Evolutionary conservation across 768 basidiomycete species (phyloP).

Genomic region (Naganishia vaughanmartiniae): DNA sequence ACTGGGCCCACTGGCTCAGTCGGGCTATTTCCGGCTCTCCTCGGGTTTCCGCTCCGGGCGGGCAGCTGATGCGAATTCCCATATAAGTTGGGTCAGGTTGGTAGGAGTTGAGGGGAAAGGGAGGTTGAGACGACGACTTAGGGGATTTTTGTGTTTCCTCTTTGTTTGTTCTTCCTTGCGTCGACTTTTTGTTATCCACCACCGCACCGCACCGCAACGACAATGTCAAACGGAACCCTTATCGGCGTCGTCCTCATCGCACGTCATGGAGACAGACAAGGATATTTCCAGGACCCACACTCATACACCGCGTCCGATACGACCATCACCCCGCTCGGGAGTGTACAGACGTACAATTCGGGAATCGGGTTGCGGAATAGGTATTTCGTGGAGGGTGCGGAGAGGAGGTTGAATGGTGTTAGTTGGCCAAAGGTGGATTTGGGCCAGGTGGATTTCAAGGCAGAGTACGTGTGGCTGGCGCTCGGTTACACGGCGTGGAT

Average conservation of each 20-base stretch:
- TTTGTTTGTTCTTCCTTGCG: too few species aligned
- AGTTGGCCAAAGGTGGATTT: slow-evolving; percentile 31
- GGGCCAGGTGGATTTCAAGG: slow-evolving; percentile 31
- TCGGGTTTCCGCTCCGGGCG: too few species aligned
- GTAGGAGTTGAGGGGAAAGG: too few species aligned
- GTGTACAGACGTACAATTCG: slow-evolving; percentile 39
- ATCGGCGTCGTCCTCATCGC: slow-evolving; percentile 22
- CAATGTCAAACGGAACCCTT: background rate
- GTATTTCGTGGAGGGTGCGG: slow-evolving; percentile 28
- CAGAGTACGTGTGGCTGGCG: slow-evolving; percentile 58
- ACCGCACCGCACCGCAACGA: too few species aligned
- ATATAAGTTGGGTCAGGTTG: too few species aligned
- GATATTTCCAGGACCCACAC: slow-evolving; percentile 28
- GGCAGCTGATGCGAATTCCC: too few species aligned
- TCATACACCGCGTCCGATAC: slow-evolving; percentile 31
- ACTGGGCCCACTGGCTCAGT: too few species aligned
- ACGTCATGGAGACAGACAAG: slow-evolving; percentile 32
- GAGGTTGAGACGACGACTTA: too few species aligned
- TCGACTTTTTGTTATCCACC: background rate
- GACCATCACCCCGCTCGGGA: slow-evolving; percentile 37
- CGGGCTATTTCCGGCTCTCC: too few species aligned
- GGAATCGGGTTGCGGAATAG: slow-evolving; percentile 30
- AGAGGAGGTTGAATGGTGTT: slow-evolving; percentile 24
- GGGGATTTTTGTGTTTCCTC: too few species aligned
- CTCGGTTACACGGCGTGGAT: slow-evolving; percentile 63